phyloP scores from a whole-genome alignment of 176 grass and related monocot genomes.

The Oryza australiensis region DNA sequence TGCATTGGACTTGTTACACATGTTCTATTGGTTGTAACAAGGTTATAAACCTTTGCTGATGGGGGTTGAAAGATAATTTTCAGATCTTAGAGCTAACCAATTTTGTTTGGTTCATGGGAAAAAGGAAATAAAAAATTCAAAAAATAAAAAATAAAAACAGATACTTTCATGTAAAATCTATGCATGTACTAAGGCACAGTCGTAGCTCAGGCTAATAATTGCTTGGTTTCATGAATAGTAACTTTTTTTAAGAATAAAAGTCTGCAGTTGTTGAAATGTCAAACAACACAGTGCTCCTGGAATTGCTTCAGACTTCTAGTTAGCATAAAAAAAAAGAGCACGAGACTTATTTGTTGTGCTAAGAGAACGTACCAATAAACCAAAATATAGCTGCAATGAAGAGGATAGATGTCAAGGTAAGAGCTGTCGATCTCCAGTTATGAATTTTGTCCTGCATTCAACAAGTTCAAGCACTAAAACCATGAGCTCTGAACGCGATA shows the following conservation, averaged over 20 bases:
- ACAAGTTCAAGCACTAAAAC: slow-evolving; percentile 27
- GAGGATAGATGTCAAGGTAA: slow-evolving; percentile 81
- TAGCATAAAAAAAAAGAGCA: neutral
- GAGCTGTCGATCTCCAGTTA: slow-evolving; percentile 87
- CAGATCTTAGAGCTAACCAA: neutral
- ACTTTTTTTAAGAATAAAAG: neutral
- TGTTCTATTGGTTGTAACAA: neutral
- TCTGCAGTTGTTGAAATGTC: neutral
- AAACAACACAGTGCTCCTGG: neutral
- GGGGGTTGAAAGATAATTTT: neutral
- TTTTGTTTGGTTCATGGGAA: neutral
- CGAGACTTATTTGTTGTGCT: neutral
- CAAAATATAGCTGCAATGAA: slow-evolving; percentile 74
- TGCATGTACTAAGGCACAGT: neutral
- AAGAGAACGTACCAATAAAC: slow-evolving; percentile 67
- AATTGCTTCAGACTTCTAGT: neutral
- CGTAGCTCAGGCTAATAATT: neutral
- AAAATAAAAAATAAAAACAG: neutral
- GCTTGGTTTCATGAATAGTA: neutral
- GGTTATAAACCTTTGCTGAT: neutral
- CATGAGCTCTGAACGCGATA: neutral
- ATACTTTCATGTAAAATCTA: neutral
- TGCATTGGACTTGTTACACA: neutral
- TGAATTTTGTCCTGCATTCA: slow-evolving; percentile 78
- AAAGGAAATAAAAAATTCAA: neutral